These are phyloP conservation scores for Porcisia deanei DNA, from an alignment of 208 protist genomes.

Conservation along the genomic window DNA sequence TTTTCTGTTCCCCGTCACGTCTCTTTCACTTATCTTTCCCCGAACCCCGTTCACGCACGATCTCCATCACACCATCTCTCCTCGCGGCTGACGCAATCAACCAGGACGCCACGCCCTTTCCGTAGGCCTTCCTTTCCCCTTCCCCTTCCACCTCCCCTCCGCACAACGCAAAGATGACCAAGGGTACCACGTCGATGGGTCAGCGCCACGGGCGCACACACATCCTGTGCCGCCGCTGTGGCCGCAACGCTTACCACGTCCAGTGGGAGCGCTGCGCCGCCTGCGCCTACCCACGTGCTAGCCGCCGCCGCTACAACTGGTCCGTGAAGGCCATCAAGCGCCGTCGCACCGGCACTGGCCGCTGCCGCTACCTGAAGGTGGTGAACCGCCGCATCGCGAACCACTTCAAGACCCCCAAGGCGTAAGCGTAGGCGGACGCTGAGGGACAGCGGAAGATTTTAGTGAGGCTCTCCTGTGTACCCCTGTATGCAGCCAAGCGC, in stretches of 20 bases:
- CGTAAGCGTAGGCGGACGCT: constrained; percentile 26
- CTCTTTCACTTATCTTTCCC: no score
- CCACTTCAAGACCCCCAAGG: constrained; percentile 96
- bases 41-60: no score
- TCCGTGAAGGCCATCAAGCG: constrained; percentile 97
- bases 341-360: constrained; percentile 98
- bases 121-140: background rate
- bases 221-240: constrained; percentile 98
- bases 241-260: constrained; percentile 96
- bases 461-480: background rate
- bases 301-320: constrained; percentile 98
- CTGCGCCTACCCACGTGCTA: constrained; percentile 97
- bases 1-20: background rate
- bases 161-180: constrained; percentile 63
- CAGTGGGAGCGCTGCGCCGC: constrained; percentile 98
- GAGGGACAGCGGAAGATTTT: background rate
- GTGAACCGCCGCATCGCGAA: constrained; percentile 97
- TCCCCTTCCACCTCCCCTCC: background rate
- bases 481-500: background rate
- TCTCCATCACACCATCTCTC: no score
- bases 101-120: background rate
- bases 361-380: constrained; percentile 97
- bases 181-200: constrained; percentile 92
- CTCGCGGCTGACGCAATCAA: background rate
- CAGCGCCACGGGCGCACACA: constrained; percentile 95